Base-by-base conservation (phyloP, 257 asterid species). In the Vinca minor region DNA sequence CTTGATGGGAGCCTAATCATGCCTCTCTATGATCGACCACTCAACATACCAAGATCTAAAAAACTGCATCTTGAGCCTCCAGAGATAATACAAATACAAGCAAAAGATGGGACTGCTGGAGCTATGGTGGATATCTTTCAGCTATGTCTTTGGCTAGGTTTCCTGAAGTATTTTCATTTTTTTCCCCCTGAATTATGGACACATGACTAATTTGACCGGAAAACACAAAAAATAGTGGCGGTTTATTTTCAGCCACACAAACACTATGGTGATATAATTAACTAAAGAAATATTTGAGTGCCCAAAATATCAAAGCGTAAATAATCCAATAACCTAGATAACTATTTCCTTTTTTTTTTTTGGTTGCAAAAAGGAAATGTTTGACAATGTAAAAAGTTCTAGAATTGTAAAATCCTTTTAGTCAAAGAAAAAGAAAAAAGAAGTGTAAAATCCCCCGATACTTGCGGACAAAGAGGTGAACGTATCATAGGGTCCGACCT, bases 111-210 rank as follows among this genome's bases (percentile, higher is more conserved):
- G 59, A 88, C 89, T 17, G 66, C 73, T 88, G 96, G 98, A 88
- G 98, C 71, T 91, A 91, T 0, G 98, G 98, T 17, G 98, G 98
- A 67, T 91, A 91, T 63, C 95, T 88, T 55, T 88, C 98, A 6
- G 87, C 96, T 47, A 91, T 91, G 78, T 42, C 83, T 23, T 80
- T 91, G 31, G 78, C 82, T 41, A 86, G 75, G 66, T 88, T 82
- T 59, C 98, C 98, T 0, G 77, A 82, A 35, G 76, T 79, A 63
- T 88, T n/a, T n/a, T n/a, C n/a, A n/a, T n/a, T n/a, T n/a, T n/a
- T n/a, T n/a, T n/a, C n/a, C n/a, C n/a, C n/a, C n/a, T n/a, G n/a
- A n/a, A n/a, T n/a, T n/a, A n/a, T n/a, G n/a, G n/a, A n/a, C n/a
- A n/a, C n/a, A n/a, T n/a, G n/a, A n/a, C n/a, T n/a, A n/a, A n/a